Evolutionary conservation across 768 basidiomycete species (phyloP), one percentile per base, ranked within the genome.

Genomic region (Tulasnella calospora): DNA sequence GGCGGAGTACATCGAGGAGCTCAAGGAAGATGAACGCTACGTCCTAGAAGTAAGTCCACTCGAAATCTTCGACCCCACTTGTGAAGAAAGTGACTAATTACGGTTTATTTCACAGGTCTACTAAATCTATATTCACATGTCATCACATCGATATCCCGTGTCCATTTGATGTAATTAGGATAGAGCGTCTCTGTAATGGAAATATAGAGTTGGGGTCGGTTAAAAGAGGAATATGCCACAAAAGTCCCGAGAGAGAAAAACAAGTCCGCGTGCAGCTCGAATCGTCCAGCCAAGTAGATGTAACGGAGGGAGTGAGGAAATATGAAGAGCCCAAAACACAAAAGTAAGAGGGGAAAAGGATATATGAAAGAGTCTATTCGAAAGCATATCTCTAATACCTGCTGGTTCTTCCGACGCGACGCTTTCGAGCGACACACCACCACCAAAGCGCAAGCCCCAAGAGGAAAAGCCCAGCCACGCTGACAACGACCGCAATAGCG

Each of bases 21-120:
- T 96, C 82, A 98, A 99, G 86, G 97, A 96, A 84, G 95, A 96
- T 82, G 98, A 99, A 85, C 92, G 97, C 69, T 99, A 99, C 84
- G 95, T 99, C 12, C 89, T 99, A 33, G 98, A 99, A 89, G 98
- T 94, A 40, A 27, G 74, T 57, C 5, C 19, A 7, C 27, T 51
- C 51, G 23, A 8, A 51, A 35, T 23, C n/a, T 30, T 30, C 8
- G 8, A 5, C 3, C 7, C 12, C 27, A 9, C 8, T 12, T 27
- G 9, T n/a, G 51, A 61, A 0, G 1, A 51, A 51, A 51, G 21
- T 74, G 13, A 74, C 74, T 74, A 27, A 73, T 74, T 5, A 13
- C 46, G 46, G 27, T 55, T 8, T 76, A 27, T 69, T 40, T 27
- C 7, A 27, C 41, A 76, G 75, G 75, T 76, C 30, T 76, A 76